A percentile compares a stretch with the other conserved stretches of the same genome.
Conservation (phyloP, 2,329 filamentous ascomycete genomes). For the Trichophyton mentagrophytes region DNA sequence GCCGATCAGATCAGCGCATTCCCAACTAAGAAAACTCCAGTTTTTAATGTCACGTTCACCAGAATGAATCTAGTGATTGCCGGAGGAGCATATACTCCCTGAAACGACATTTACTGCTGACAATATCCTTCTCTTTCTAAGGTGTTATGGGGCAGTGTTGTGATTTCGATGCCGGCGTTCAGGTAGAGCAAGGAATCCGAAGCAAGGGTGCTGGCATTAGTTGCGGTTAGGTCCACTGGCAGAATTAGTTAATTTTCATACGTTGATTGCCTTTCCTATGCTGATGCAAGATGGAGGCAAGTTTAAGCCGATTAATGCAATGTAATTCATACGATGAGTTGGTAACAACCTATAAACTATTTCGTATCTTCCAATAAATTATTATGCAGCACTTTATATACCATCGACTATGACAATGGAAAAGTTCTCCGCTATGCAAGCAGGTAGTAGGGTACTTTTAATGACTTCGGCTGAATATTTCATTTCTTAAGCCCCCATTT, state of each 20-base stretch:
- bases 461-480: no score
- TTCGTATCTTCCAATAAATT: not conserved
- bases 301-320: not conserved
- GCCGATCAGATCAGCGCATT: slow-evolving; percentile 92
- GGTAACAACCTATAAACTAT: not conserved
- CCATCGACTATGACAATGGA: not conserved
- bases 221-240: not conserved
- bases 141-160: not conserved
- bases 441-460: not conserved
- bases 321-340: not conserved
- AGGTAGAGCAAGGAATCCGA: not conserved
- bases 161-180: not conserved
- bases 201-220: not conserved
- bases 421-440: no score
- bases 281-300: not conserved
- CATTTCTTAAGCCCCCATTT: slow-evolving; percentile 29
- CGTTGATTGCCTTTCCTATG: not conserved
- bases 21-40: slow-evolving; percentile 88
- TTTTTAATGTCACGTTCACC: slow-evolving; percentile 87
- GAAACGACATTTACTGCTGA: slow-evolving; percentile 8
- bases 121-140: not conserved
- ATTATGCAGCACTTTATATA: not conserved
- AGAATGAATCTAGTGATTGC: slow-evolving; percentile 89
- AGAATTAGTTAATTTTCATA: not conserved
- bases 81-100: slow-evolving; percentile 56